phyloP scores from a whole-genome alignment of 768 basidiomycete species.

The Rhodocollybia butyracea region DNA sequence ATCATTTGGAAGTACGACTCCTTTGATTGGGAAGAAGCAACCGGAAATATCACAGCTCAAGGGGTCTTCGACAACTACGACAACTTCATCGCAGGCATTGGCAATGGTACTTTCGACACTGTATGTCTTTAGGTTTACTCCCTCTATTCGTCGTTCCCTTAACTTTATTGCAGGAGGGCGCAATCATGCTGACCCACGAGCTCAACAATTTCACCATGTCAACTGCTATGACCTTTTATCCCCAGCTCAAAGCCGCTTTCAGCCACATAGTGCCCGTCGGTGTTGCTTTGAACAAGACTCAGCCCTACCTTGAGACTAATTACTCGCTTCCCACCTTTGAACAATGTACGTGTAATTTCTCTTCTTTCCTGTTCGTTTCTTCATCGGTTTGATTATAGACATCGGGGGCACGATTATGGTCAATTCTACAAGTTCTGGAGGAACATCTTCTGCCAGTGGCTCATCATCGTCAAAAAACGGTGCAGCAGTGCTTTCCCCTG shows the following conservation, averaged over 20 bases:
- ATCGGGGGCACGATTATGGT: neutral
- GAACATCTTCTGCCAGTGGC: too few relatives aligned
- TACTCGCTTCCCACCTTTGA: constrained; percentile 40
- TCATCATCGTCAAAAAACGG: too few relatives aligned
- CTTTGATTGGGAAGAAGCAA: constrained; percentile 44
- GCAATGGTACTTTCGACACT: constrained; percentile 35
- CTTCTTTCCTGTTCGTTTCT: neutral
- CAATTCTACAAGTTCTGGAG: too few relatives aligned
- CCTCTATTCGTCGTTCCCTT: neutral
- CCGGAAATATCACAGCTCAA: constrained; percentile 29
- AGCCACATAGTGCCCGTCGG: constrained; percentile 51
- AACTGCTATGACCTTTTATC: constrained; percentile 51
- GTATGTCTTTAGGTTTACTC: constrained; percentile 23
- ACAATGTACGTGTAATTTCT: constrained; percentile 35
- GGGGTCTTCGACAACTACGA: constrained; percentile 54
- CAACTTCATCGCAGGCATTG: constrained; percentile 42
- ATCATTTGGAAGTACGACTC: constrained; percentile 68
- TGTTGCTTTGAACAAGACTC: constrained; percentile 46
- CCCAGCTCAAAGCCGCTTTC: constrained; percentile 42
- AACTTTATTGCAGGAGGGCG: constrained; percentile 32
- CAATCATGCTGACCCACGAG: constrained; percentile 57
- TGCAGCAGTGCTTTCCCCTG: too few relatives aligned
- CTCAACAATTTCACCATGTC: constrained; percentile 59
- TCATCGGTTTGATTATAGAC: neutral
- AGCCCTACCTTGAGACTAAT: constrained; percentile 50